A percentile compares a stretch with the other conserved stretches of the same genome.
Conservation (phyloP, 2,329 filamentous ascomycete species). For the Fusarium hainanense region DNA sequence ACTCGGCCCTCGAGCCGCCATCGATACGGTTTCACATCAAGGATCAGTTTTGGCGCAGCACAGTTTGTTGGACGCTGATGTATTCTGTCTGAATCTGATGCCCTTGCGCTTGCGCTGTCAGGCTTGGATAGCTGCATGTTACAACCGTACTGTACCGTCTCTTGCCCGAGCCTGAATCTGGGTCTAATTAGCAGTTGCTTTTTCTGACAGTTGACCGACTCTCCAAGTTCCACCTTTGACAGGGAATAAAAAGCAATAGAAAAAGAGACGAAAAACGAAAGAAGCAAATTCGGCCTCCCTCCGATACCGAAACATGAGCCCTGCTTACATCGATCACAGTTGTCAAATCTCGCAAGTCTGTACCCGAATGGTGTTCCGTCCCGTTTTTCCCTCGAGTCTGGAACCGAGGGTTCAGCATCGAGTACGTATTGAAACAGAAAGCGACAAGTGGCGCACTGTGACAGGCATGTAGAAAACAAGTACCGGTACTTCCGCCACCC, state of each 20-base stretch:
- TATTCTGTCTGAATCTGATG: neutral
- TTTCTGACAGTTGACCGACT: neutral
- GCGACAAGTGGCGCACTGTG: constrained; percentile 38
- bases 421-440: constrained; percentile 20
- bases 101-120: constrained; percentile 17
- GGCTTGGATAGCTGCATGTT: constrained; percentile 16
- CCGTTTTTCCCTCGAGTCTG: constrained; percentile 24
- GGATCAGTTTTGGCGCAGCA: neutral
- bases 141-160: neutral
- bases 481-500: constrained; percentile 39
- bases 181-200: constrained; percentile 5
- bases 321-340: constrained; percentile 4
- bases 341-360: constrained; percentile 37
- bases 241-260: neutral
- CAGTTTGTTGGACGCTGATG: neutral
- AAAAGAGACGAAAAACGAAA: neutral
- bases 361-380: constrained; percentile 27
- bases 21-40: constrained; percentile 20
- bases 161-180: neutral
- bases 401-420: constrained; percentile 24
- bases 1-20: constrained; percentile 16
- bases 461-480: constrained; percentile 28
- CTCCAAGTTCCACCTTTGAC: neutral
- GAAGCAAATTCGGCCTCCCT: constrained; percentile 1
- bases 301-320: neutral